Evolutionary conservation across 805 yeast genomes (phyloP).

Genomic region (Brettanomyces naardenensis): DNA sequence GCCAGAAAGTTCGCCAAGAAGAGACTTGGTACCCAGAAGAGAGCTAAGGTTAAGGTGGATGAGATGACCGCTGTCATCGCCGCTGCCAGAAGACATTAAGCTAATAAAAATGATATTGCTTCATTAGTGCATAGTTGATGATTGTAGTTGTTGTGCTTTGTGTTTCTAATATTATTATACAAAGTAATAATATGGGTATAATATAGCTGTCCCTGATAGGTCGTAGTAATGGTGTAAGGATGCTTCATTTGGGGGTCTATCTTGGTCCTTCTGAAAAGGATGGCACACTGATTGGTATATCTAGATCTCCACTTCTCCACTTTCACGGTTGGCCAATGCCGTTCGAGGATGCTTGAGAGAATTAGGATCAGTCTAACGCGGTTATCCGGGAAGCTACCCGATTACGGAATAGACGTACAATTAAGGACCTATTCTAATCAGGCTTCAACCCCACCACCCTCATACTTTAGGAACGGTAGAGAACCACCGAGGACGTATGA

Average conservation of each 20-base stretch:
- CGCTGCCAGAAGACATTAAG: constrained; percentile 89
- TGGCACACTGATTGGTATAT: too few species aligned
- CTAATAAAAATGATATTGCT: neutral
- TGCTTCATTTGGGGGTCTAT: neutral
- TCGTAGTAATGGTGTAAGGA: neutral
- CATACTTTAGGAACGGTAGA: constrained; percentile 17
- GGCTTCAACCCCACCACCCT: constrained; percentile 10
- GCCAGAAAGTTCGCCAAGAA: constrained; percentile 99
- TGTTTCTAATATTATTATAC: constrained; percentile 2
- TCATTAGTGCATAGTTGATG: neutral
- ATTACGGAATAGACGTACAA: too few species aligned
- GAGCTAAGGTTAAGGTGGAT: constrained; percentile 99
- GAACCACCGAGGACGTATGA: constrained; percentile 25
- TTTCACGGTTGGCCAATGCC: too few species aligned
- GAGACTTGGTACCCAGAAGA: constrained; percentile 99
- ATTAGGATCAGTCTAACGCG: too few species aligned
- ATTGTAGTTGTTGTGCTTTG: neutral
- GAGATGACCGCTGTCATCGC: constrained; percentile 95
- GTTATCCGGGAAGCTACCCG: too few species aligned
- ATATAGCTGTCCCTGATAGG: neutral
- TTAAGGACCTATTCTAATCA: too few species aligned
- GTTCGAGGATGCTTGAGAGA: too few species aligned
- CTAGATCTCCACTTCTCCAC: too few species aligned
- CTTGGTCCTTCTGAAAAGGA: too few species aligned
- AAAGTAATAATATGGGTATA: constrained; percentile 1